Evolutionary conservation across 805 yeast species (phyloP), one percentile per base, ranked within the genome.

Genomic region (Isabelozyma pseudorhagii): DNA sequence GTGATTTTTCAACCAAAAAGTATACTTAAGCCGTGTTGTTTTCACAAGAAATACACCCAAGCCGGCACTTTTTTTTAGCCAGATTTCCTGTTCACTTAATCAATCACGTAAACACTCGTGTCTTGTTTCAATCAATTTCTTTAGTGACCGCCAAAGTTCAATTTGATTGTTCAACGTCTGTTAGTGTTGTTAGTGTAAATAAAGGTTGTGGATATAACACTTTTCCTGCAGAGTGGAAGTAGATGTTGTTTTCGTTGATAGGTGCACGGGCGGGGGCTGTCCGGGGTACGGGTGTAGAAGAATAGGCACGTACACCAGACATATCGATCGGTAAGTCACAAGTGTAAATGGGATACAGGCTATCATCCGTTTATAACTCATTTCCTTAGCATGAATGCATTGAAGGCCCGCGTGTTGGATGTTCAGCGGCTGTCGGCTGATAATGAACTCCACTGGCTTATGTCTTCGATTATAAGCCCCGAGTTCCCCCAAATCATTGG

Each of bases 401-500:
- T 41, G 14, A 15, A 41, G 25, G 2, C 44, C 28, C 44, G 11
- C 3, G 11, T 41, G 13, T 8, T 18, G 14, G 40, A 36, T 13
- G 42, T 57, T 18, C 66, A 62, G 46, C 27, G 28, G 5, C 52
- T 47, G 4, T 51, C 53, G 38, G 60, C 62, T 18, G 63, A 62
- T 36, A 47, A 48, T n/a, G 73, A 69, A 48, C 56, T 69, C 14
- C 71, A 68, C 46, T 69, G 74, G 74, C 61, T 64, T 27, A 53
- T 61, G 7, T 34, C 53, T 15, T 42, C 51, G 18, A 52, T 65
- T 31, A 55, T 66, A 9, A 46, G 46, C 15, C 68, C 66, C 11
- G 73, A 69, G 44, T 58, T 68, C 18, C 64, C 69, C 27, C 72
- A 67, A 42, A 57, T 69, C 2, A 53, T 62, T 3, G 79, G 74